Evolutionary conservation across 1,284 basidiomycete species (phyloP).

Genomic region (Agroathelia rolfsii): DNA sequence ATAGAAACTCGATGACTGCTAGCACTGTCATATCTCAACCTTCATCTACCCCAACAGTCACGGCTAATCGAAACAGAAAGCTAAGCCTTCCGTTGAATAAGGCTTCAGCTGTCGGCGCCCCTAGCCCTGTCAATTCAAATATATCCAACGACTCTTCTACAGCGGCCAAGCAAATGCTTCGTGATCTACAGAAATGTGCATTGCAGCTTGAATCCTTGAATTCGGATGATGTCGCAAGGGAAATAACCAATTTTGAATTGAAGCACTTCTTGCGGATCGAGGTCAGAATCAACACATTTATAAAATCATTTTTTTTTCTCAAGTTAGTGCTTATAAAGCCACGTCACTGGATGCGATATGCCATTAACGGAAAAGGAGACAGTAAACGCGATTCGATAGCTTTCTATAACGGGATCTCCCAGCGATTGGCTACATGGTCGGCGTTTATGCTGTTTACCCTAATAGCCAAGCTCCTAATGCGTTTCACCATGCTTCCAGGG

Average conservation of each 20-base stretch:
- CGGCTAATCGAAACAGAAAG: too few relatives aligned
- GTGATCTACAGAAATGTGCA: slow-evolving; percentile 47
- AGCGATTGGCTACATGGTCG: slow-evolving; percentile 74
- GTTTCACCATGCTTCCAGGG: too few relatives aligned
- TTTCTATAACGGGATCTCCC: slow-evolving; percentile 59
- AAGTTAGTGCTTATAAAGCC: slow-evolving; percentile 34
- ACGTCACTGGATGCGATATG: slow-evolving; percentile 70
- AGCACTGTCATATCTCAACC: too few relatives aligned
- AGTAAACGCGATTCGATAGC: slow-evolving; percentile 54
- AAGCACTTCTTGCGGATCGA: slow-evolving; percentile 59
- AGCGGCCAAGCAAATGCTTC: slow-evolving; percentile 48
- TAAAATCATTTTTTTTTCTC: slow-evolving; percentile 8
- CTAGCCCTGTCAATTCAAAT: slow-evolving; percentile 18
- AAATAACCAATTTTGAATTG: slow-evolving; percentile 63
- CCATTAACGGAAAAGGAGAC: slow-evolving; percentile 58
- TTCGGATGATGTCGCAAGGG: slow-evolving; percentile 59
- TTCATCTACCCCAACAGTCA: too few relatives aligned
- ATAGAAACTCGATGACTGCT: too few relatives aligned
- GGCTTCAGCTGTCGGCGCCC: too few relatives aligned
- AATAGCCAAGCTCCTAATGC: background rate
- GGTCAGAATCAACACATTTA: too few relatives aligned
- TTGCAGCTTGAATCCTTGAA: slow-evolving; percentile 44
- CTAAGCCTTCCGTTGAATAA: too few relatives aligned
- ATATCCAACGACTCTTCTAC: too few relatives aligned
- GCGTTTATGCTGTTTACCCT: too few relatives aligned